Conservation (phyloP, 768 basidiomycete species). For the Megacollybia marginata region DNA sequence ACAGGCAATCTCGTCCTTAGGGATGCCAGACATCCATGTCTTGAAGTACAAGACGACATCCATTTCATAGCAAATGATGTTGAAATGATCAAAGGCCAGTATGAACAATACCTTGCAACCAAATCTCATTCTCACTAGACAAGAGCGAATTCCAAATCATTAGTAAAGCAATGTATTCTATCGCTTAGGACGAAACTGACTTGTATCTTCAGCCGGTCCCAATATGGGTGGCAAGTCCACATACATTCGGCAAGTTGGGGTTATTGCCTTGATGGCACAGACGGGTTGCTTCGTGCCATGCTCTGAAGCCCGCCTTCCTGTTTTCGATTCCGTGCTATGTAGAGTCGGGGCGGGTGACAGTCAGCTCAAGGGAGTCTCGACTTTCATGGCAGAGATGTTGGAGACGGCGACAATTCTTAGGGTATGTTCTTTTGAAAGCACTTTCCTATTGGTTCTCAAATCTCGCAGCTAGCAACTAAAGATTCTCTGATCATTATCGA, state of each 20-base stretch:
- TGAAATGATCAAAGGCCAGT: conserved; percentile 80
- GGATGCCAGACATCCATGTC: conserved; percentile 91
- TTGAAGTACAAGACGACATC: conserved; percentile 94
- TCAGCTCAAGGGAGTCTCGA: conserved; percentile 95
- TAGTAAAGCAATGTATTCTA: conserved; percentile 37
- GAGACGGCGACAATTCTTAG: conserved; percentile 94
- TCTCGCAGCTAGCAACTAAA: conserved; percentile 71
- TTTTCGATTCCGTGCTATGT: conserved; percentile 94
- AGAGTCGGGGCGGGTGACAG: conserved; percentile 97
- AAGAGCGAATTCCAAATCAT: conserved; percentile 94
- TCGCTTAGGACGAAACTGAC: background rate
- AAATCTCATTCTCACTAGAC: conserved; percentile 28
- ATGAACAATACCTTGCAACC: background rate
- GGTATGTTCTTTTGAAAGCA: conserved; percentile 30
- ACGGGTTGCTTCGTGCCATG: conserved; percentile 95
- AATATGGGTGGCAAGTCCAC: conserved; percentile 99
- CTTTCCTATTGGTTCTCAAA: background rate
- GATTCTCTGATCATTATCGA: conserved; percentile 97
- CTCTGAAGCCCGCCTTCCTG: conserved; percentile 73
- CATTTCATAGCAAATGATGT: conserved; percentile 95
- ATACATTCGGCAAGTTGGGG: conserved; percentile 87
- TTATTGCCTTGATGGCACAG: conserved; percentile 96
- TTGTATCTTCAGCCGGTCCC: conserved; percentile 62
- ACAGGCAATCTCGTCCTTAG: conserved; percentile 72
- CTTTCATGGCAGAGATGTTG: conserved; percentile 99